Evolutionary conservation across 2,329 filamentous ascomycete genomes (phyloP).

Genomic region (Aspergillus sp.): DNA sequence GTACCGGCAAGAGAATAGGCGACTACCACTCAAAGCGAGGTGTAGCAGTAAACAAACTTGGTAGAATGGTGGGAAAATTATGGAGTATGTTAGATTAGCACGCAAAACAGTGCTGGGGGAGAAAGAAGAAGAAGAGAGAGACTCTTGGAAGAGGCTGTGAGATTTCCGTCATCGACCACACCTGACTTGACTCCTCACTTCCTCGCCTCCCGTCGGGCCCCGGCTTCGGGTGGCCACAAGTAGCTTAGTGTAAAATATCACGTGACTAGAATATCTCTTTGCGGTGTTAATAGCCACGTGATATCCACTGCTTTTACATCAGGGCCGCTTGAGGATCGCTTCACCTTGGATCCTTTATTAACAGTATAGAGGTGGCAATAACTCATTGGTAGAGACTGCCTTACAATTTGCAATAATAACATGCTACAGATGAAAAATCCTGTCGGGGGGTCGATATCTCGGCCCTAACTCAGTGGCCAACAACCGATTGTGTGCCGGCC

Average conservation of each 20-base stretch:
- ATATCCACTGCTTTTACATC: too few species aligned
- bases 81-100: conserved; percentile 13
- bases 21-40: background rate
- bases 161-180: conserved; percentile 23
- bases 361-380: background rate
- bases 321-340: background rate
- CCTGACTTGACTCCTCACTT: conserved; percentile 17
- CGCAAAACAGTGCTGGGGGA: conserved; percentile 14
- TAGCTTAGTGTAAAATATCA: conserved; percentile 1
- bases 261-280: background rate
- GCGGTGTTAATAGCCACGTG: too few species aligned
- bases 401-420: background rate
- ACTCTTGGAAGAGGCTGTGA: conserved; percentile 14
- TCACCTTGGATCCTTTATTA: background rate
- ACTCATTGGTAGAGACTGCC: background rate
- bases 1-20: conserved; percentile 9
- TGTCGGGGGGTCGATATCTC: background rate
- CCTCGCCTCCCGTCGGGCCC: conserved; percentile 14
- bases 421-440: background rate
- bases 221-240: conserved; percentile 5
- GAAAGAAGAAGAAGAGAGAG: conserved; percentile 8
- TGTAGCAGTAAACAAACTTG: background rate
- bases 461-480: background rate
- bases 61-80: conserved; percentile 1
- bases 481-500: background rate